Conservation (phyloP, 2,329 filamentous ascomycete species). For the Clarireedia paspali region DNA sequence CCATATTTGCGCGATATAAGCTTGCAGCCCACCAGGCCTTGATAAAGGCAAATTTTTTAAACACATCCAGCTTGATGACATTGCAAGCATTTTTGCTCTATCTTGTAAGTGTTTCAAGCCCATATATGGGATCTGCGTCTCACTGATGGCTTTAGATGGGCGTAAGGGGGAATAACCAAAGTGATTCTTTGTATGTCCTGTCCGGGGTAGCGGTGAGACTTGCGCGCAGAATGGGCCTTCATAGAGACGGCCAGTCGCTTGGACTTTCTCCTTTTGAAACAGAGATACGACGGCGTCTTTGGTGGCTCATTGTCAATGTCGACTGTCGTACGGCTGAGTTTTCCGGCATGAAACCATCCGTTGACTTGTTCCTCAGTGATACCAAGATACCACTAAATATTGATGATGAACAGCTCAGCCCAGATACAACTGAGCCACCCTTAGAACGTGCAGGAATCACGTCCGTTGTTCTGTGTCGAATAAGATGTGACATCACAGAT, state of each 20-base stretch:
- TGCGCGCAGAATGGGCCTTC: constrained; percentile 15
- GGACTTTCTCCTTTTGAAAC: constrained; percentile 43
- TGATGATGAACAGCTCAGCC: too few relatives aligned
- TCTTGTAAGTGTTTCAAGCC: constrained; percentile 6
- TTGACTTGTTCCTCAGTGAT: background rate
- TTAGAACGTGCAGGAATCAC: constrained; percentile 31
- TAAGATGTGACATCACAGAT: constrained; percentile 23
- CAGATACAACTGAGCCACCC: too few relatives aligned
- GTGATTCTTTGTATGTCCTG: constrained; percentile 6
- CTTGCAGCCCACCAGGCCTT: constrained; percentile 10
- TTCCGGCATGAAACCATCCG: constrained; percentile 38
- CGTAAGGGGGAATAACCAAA: constrained; percentile 22
- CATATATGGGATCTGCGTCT: constrained; percentile 18
- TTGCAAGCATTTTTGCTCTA: constrained; percentile 13
- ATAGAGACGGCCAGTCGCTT: constrained; percentile 38
- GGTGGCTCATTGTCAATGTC: constrained; percentile 49
- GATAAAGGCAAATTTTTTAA: constrained; percentile 12
- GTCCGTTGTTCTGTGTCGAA: constrained; percentile 25
- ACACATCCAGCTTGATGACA: constrained; percentile 9
- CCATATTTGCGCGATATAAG: constrained; percentile 8
- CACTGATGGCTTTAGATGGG: constrained; percentile 32
- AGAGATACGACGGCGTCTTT: constrained; percentile 47
- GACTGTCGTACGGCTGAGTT: constrained; percentile 45
- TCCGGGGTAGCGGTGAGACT: constrained; percentile 12
- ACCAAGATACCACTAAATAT: constrained; percentile 32